Percentiles rank a stretch among this genome's conserved stretches.
Conservation (phyloP, 1,139 yeast species). For the Blastobotrys serpentis region DNA sequence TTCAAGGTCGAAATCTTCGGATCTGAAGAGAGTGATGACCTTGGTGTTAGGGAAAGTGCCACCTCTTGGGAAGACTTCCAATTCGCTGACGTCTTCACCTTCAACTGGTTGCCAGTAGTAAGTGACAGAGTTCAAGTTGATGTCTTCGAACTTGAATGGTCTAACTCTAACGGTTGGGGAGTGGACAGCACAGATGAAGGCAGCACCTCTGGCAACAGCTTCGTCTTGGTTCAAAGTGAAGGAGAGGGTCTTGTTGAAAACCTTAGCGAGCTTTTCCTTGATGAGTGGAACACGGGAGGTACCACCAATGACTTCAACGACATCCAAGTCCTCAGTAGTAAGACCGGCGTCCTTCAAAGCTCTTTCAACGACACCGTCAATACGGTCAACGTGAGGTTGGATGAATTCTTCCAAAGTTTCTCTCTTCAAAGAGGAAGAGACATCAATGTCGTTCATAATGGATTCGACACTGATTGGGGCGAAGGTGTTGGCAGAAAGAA, state of each 20-base stretch:
- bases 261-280: constrained; percentile 74
- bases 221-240: constrained; percentile 98
- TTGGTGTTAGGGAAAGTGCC: constrained; percentile 93
- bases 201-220: constrained; percentile 98
- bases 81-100: constrained; percentile 82
- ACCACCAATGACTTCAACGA: constrained; percentile 96
- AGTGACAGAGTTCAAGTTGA: constrained; percentile 87
- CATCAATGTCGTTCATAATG: constrained; percentile 96
- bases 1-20: constrained; percentile 80
- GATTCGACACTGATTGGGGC: constrained; percentile 97
- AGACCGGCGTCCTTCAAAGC: constrained; percentile 84
- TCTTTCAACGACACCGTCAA: constrained; percentile 70
- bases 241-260: constrained; percentile 84
- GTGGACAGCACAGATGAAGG: constrained; percentile 98
- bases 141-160: constrained; percentile 97
- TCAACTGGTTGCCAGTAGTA: constrained; percentile 94
- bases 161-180: constrained; percentile 98
- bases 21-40: constrained; percentile 90
- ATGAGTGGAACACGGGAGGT: constrained; percentile 95
- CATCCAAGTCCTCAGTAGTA: constrained; percentile 70
- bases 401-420: constrained; percentile 91
- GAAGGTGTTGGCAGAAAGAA: constrained; percentile 88
- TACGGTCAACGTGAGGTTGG: constrained; percentile 73
- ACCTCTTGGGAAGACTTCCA: constrained; percentile 96
- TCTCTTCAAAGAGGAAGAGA: constrained; percentile 83